Percentiles rank a stretch among this genome's conserved stretches.
phyloP scores from a whole-genome alignment of 352 stramenopile genomes.

The Globisporangium heterothallicum region DNA sequence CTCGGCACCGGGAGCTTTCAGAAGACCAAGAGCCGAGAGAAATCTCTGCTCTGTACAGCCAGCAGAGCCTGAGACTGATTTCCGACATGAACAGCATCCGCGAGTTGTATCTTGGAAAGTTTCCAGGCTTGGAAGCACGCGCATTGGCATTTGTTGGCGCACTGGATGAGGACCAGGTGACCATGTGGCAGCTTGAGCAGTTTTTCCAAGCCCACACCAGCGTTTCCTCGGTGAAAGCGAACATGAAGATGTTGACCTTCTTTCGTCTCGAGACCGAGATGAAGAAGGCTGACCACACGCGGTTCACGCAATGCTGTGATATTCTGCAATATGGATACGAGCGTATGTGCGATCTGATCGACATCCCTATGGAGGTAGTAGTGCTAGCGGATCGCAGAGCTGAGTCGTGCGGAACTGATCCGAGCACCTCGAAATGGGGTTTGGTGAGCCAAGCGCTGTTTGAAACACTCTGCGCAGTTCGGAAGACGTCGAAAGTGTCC shows the following conservation, averaged over 20 bases:
- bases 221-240: conserved; percentile 51
- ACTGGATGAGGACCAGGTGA: conserved; percentile 40
- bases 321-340: conserved; percentile 60
- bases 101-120: conserved; percentile 57
- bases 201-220: conserved; percentile 56
- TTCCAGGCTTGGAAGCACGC: conserved; percentile 58
- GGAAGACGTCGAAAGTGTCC: not conserved
- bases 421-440: not conserved
- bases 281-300: conserved; percentile 38
- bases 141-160: conserved; percentile 47
- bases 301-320: conserved; percentile 40
- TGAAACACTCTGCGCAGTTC: conserved; percentile 5
- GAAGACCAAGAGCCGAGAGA: conserved; percentile 34
- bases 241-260: conserved; percentile 51
- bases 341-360: conserved; percentile 46
- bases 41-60: conserved; percentile 48
- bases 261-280: conserved; percentile 44
- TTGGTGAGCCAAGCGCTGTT: conserved; percentile 15
- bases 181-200: conserved; percentile 52
- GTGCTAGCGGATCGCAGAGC: conserved; percentile 11
- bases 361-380: conserved; percentile 35
- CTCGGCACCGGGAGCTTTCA: conserved; percentile 17
- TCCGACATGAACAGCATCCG: conserved; percentile 35
- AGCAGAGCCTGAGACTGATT: conserved; percentile 33
- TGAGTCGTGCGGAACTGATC: not conserved